Percentiles rank a stretch among this genome's conserved stretches.
phyloP scores from a whole-genome alignment of 2,329 filamentous ascomycete genomes.

The Rutstroemia sp. region DNA sequence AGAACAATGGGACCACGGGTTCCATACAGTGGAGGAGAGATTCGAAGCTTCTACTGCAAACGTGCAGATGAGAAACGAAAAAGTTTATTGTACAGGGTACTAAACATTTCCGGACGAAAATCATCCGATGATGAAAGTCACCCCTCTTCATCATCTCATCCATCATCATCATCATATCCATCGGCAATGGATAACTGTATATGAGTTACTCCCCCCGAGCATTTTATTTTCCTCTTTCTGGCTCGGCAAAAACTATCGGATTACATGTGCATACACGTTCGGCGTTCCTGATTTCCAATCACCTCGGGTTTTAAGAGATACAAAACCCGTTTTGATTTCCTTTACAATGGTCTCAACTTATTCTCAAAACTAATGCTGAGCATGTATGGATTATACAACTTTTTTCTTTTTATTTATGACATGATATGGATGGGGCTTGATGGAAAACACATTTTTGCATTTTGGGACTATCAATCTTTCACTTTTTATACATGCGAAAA shows the following conservation, averaged over 20 bases:
- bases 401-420: neutral
- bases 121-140: neutral
- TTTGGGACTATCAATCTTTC: neutral
- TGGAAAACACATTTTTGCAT: neutral
- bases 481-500: neutral
- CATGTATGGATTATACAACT: neutral
- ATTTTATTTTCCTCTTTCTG: neutral
- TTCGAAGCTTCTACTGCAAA: slow-evolving; percentile 11
- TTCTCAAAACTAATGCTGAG: neutral
- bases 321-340: neutral
- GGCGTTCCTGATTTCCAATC: slow-evolving; percentile 1
- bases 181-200: neutral
- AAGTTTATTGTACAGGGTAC: slow-evolving; percentile 24
- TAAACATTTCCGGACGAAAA: slow-evolving; percentile 17
- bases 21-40: slow-evolving; percentile 1
- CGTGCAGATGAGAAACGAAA: slow-evolving; percentile 20
- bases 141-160: neutral
- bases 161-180: neutral
- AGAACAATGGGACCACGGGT: slow-evolving; percentile 16
- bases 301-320: neutral
- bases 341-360: neutral
- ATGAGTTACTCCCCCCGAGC: neutral
- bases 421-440: neutral
- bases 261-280: neutral
- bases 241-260: neutral